phyloP scores from a whole-genome alignment of 768 basidiomycete genomes.

The Psilocybe sp. region DNA sequence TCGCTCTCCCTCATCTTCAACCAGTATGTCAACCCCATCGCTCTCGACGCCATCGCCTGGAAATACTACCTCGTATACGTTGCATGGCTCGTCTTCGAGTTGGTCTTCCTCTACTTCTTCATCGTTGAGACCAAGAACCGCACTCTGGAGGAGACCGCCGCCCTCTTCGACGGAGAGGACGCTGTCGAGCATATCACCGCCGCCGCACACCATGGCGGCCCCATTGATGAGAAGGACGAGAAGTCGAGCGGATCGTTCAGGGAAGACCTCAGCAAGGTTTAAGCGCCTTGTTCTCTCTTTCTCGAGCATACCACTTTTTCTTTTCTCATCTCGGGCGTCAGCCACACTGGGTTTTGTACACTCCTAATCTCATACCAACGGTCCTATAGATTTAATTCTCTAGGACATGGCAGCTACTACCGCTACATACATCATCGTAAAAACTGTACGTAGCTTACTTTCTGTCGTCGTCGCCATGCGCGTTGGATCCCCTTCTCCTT shows the following conservation, averaged over 20 bases:
- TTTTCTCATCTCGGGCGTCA: background rate
- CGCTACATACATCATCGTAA: too few relatives aligned
- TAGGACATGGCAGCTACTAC: too few relatives aligned
- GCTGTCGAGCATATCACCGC: conserved; percentile 36
- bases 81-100: conserved; percentile 66
- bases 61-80: conserved; percentile 81
- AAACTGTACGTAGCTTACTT: too few relatives aligned
- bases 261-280: conserved; percentile 20
- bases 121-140: conserved; percentile 71
- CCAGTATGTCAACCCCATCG: conserved; percentile 85
- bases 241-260: conserved; percentile 32
- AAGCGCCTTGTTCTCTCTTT: conserved; percentile 6
- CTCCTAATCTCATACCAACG: too few relatives aligned
- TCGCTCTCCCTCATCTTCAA: conserved; percentile 85
- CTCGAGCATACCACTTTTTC: background rate
- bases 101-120: conserved; percentile 63
- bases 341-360: too few relatives aligned
- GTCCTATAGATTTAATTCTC: too few relatives aligned
- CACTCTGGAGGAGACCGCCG: conserved; percentile 80
- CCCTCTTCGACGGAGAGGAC: conserved; percentile 71
- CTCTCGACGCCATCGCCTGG: conserved; percentile 61
- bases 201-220: conserved; percentile 23
- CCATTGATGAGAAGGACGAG: conserved; percentile 24
- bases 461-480: too few relatives aligned
- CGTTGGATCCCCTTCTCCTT: too few relatives aligned